Conservation (phyloP, 2,329 filamentous ascomycete species). For the Colletotrichum chlorophyti region DNA sequence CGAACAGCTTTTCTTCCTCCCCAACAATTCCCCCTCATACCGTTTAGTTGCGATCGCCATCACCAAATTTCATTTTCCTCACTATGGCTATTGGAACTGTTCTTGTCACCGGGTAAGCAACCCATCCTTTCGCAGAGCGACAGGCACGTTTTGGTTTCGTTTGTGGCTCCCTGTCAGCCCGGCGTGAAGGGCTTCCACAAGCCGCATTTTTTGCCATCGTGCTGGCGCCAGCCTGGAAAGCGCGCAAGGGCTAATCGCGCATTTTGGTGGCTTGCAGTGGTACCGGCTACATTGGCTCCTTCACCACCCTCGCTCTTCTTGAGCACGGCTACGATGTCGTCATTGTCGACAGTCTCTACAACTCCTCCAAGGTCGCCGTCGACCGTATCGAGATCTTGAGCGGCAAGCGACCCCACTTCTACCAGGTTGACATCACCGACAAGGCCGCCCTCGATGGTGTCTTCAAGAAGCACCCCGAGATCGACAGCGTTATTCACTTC, state of each 20-base stretch:
- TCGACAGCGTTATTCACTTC: constrained; percentile 99
- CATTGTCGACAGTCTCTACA: constrained; percentile 96
- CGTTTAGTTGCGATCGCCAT: constrained; percentile 13
- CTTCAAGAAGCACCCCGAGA: constrained; percentile 87
- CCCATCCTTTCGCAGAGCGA: neutral
- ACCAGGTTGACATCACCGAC: constrained; percentile 88
- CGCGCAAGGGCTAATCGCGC: constrained; percentile 11
- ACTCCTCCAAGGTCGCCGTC: constrained; percentile 88
- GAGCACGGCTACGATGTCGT: constrained; percentile 96
- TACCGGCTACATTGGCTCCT: constrained; percentile 98
- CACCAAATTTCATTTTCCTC: constrained; percentile 26
- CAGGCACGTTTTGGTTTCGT: too few relatives aligned
- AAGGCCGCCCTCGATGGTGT: constrained; percentile 84
- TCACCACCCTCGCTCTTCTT: constrained; percentile 90
- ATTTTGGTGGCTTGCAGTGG: constrained; percentile 65
- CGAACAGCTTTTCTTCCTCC: neutral
- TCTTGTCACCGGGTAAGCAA: constrained; percentile 85
- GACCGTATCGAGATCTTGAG: constrained; percentile 95
- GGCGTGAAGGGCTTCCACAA: too few relatives aligned
- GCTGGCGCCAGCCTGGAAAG: constrained; percentile 7
- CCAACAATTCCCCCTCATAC: constrained; percentile 14
- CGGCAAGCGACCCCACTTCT: constrained; percentile 86
- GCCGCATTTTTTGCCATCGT: neutral
- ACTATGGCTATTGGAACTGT: constrained; percentile 85
- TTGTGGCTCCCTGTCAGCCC: too few relatives aligned